These are phyloP conservation scores for Clavispora asparagi DNA, from an alignment of 805 yeast genomes.

Conservation along the genomic window DNA sequence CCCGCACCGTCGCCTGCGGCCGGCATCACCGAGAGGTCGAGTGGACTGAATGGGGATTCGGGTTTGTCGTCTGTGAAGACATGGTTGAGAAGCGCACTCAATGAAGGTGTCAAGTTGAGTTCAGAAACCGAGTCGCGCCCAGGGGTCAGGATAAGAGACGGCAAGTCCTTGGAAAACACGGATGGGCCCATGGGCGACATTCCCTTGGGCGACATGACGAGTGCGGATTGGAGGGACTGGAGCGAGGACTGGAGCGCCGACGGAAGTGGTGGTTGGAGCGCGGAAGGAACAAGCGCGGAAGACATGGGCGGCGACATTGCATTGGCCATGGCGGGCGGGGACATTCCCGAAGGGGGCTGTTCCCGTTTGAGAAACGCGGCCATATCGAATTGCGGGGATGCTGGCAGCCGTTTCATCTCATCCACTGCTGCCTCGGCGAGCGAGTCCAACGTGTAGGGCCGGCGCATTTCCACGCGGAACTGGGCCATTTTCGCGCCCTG, in stretches of 20 bases:
- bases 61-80: slow-evolving; percentile 26
- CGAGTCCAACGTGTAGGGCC: slow-evolving; percentile 21
- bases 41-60: slow-evolving; percentile 21
- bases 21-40: slow-evolving; percentile 9
- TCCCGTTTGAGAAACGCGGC: background rate
- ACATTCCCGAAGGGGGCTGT: too few relatives aligned
- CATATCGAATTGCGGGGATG: background rate
- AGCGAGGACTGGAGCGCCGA: too few relatives aligned
- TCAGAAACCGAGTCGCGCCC: slow-evolving; percentile 13
- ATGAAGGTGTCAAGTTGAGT: slow-evolving; percentile 30
- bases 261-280: too few relatives aligned
- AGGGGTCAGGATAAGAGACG: slow-evolving; percentile 1
- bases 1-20: background rate
- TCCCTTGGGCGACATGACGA: background rate
- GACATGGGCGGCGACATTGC: too few relatives aligned
- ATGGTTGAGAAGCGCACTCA: slow-evolving; percentile 33
- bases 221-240: too few relatives aligned
- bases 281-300: too few relatives aligned
- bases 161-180: background rate
- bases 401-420: slow-evolving; percentile 12
- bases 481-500: background rate
- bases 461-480: slow-evolving; percentile 11
- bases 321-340: too few relatives aligned
- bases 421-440: slow-evolving; percentile 33
- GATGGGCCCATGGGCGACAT: slow-evolving; percentile 8